These are phyloP conservation scores for Crithidia sp. DNA, from an alignment of 208 protist species.

Conservation along the genomic window DNA sequence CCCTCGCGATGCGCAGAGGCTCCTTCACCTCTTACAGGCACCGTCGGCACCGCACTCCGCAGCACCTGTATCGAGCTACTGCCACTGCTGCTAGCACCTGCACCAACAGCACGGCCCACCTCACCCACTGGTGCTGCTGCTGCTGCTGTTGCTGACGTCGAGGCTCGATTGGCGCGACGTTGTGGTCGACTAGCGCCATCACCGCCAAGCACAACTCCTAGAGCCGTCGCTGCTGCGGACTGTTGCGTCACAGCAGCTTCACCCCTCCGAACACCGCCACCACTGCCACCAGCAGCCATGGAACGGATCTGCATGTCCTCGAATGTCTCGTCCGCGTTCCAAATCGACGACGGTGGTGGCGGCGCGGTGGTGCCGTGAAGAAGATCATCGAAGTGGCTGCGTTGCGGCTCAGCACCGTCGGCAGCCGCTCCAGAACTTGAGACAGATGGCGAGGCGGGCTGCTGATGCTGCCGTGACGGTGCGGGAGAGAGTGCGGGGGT, in stretches of 20 bases:
- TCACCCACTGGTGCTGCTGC: neutral
- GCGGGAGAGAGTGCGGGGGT: no score
- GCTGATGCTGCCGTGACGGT: no score
- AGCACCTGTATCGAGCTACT: neutral
- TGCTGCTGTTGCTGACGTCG: neutral
- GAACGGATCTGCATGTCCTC: conserved; percentile 12
- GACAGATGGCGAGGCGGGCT: no score
- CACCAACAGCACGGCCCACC: no score
- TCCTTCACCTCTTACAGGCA: neutral
- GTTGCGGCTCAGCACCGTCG: neutral
- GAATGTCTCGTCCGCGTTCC: neutral
- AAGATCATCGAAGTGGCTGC: conserved; percentile 6
- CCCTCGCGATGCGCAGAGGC: neutral
- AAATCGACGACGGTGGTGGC: neutral
- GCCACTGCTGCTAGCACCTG: neutral
- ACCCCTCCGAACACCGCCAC: neutral
- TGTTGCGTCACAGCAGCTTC: neutral
- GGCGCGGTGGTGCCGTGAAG: neutral
- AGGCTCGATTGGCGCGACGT: neutral
- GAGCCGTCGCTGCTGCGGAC: no score
- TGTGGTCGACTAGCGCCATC: conserved; percentile 11
- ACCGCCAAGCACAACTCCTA: neutral
- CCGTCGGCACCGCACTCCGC: neutral
- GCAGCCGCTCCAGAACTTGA: neutral
- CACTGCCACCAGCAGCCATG: neutral